Base-by-base conservation (phyloP, 2,329 filamentous ascomycete species). In the Arthrobotrys sphaeroides region DNA sequence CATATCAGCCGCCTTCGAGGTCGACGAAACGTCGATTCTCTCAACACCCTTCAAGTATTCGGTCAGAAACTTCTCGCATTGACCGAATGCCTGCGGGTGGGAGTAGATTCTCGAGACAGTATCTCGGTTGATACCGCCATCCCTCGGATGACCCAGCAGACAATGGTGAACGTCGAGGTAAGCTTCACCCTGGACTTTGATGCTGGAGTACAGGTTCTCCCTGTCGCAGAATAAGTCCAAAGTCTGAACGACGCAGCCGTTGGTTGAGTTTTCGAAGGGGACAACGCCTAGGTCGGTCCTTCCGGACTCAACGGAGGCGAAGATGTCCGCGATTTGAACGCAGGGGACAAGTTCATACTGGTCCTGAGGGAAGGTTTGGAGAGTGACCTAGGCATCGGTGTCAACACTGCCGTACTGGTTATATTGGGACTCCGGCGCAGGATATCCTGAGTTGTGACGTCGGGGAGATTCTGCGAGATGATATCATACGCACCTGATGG, bases 231-330 rank as follows among this genome's bases (percentile, higher is more conserved):
- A 88, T 78, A 94, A 88, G 83, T 97, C 94, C 22, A 98, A 87
- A 0, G 94, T 97, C 82, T 93, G 91, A 67, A 95, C 89, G 57
- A 99, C 95, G 65, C 91, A 90, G 80, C 95, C 95, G 83, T 98
- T 97, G 81, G 92, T 94, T 42, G 92, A 96, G 85, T 99, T 99
- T 82, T 98, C 94, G 83, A 97, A 94, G 5, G 95, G 95, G 1
- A 97, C 91, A 31, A 98, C 91, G 78, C 94, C 95, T 68, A 90
- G 90, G 61, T 87, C 83, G 0, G 88, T 88, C 47, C 84, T 81
- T 70, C 88, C 86, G 38, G 86, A 85, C 80, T 96, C 92, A 4
- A 97, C 91, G 13, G 89, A 86, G 59, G 89, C 85, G 82, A 97
- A 97, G 79, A 96, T 89, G 81, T 95, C 92, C 90, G 78, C 13